Conservation (phyloP, 2,329 filamentous ascomycete genomes). For the Aspergillus arachidicola region DNA sequence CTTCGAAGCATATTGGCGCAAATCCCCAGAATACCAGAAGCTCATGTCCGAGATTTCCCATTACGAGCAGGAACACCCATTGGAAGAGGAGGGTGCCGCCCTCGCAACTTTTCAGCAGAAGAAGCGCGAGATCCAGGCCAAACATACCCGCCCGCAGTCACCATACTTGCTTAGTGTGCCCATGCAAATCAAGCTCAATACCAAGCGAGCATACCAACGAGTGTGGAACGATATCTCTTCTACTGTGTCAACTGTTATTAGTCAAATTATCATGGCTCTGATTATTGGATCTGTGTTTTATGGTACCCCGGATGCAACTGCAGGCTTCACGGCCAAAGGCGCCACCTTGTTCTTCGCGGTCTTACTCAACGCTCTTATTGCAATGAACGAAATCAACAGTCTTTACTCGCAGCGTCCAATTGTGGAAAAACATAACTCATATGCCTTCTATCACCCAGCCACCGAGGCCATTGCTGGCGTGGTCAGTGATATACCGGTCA, state of each 20-base stretch:
- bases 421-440: constrained; percentile 33
- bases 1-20: constrained; percentile 61
- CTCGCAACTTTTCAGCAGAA: constrained; percentile 33
- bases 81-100: constrained; percentile 13
- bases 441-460: constrained; percentile 33
- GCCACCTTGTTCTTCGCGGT: constrained; percentile 83
- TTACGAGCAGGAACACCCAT: constrained; percentile 28
- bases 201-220: constrained; percentile 76
- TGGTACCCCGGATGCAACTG: constrained; percentile 65
- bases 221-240: constrained; percentile 73
- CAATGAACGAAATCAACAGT: constrained; percentile 46
- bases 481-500: constrained; percentile 64
- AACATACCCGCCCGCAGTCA: constrained; percentile 61
- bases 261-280: constrained; percentile 72
- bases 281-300: constrained; percentile 81
- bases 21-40: constrained; percentile 49
- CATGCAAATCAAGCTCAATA: constrained; percentile 73
- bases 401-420: constrained; percentile 28
- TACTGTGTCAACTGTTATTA: constrained; percentile 63
- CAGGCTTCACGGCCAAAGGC: constrained; percentile 74
- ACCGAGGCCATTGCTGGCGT: constrained; percentile 21
- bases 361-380: constrained; percentile 77
- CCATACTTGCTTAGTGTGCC: constrained; percentile 77
- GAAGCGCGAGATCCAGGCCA: constrained; percentile 41
- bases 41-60: constrained; percentile 44